Evolutionary conservation across 2,329 filamentous ascomycete genomes (phyloP).

Genomic region (Neocucurbitaria cava): DNA sequence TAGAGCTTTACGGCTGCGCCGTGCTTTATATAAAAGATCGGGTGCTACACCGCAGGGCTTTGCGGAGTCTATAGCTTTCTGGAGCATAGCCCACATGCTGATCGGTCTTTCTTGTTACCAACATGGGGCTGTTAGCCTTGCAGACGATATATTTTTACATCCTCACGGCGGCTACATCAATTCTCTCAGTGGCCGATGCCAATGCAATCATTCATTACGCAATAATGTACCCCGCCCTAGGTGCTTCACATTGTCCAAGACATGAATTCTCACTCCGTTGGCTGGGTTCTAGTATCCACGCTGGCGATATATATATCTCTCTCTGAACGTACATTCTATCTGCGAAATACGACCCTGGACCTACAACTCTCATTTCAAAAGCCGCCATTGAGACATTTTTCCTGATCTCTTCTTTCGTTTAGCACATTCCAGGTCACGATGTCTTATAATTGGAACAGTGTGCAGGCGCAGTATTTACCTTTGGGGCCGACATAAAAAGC

Average conservation of each 20-base stretch:
- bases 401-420: background rate
- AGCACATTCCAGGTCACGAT: background rate
- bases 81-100: background rate
- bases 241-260: background rate
- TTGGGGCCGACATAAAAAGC: slow-evolving; percentile 5
- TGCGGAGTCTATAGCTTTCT: slow-evolving; percentile 12
- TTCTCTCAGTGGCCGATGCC: slow-evolving; percentile 14
- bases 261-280: too few species aligned
- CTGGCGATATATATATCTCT: background rate
- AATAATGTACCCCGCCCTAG: slow-evolving; percentile 10
- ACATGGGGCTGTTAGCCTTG: slow-evolving; percentile 8
- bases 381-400: too few species aligned
- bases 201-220: slow-evolving; percentile 4
- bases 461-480: background rate
- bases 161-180: slow-evolving; percentile 20
- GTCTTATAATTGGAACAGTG: background rate
- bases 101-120: slow-evolving; percentile 2
- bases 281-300: background rate
- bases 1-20: background rate
- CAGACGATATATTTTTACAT: slow-evolving; percentile 4
- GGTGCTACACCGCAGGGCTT: slow-evolving; percentile 1
- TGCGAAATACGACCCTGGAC: too few species aligned
- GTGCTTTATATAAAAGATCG: slow-evolving; percentile 2
- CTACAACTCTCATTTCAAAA: too few species aligned
- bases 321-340: too few species aligned